These are phyloP conservation scores for Fusarium poae DNA, from an alignment of 2,329 filamentous ascomycete genomes.

Conservation along the genomic window DNA sequence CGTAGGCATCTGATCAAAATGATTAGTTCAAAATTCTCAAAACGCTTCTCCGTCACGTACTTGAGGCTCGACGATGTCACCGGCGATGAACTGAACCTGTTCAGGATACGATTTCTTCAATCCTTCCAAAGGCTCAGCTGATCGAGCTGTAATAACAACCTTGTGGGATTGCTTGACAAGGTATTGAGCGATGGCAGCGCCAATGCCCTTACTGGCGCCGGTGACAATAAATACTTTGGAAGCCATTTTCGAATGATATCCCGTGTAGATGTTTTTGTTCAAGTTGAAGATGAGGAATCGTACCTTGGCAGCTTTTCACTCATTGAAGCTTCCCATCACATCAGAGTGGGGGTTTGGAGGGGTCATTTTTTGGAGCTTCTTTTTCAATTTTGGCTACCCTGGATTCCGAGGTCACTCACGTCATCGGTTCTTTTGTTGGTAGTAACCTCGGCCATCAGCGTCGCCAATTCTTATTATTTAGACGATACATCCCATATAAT, in stretches of 20 bases:
- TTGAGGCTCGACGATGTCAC: slow-evolving; percentile 66
- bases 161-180: slow-evolving; percentile 68
- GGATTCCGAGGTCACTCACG: slow-evolving; percentile 29
- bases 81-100: slow-evolving; percentile 68
- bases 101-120: slow-evolving; percentile 63
- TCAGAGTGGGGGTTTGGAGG: slow-evolving; percentile 37
- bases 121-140: slow-evolving; percentile 61
- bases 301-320: slow-evolving; percentile 16
- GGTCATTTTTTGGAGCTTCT: slow-evolving; percentile 33
- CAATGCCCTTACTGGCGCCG: slow-evolving; percentile 73
- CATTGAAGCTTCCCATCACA: slow-evolving; percentile 7
- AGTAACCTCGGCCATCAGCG: slow-evolving; percentile 15
- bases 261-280: slow-evolving; percentile 2
- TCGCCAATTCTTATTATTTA: not conserved
- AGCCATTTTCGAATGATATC: slow-evolving; percentile 53
- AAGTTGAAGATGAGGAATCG: slow-evolving; percentile 4
- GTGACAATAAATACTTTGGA: slow-evolving; percentile 78
- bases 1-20: slow-evolving; percentile 62
- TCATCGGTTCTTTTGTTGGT: slow-evolving; percentile 37
- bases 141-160: slow-evolving; percentile 70
- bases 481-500: slow-evolving; percentile 2
- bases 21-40: not conserved
- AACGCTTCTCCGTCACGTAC: not conserved
- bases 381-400: slow-evolving; percentile 36
- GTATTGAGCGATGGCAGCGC: slow-evolving; percentile 66